A percentile compares a stretch with the other conserved stretches of the same genome.
phyloP scores from a whole-genome alignment of 140 eudicot species.

The Oenanthe javanica region DNA sequence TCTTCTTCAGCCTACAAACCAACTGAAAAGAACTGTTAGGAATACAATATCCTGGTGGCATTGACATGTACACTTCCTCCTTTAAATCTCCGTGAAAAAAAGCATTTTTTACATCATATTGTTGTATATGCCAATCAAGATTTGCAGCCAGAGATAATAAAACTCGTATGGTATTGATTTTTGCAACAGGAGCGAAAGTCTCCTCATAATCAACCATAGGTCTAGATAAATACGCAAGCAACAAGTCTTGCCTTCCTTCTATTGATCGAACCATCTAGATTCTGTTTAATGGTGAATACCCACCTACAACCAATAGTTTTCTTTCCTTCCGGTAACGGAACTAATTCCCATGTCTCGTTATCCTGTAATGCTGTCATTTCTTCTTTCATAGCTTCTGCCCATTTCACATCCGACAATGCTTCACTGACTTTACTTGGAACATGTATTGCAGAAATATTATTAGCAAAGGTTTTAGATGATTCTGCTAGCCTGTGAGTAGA shows the following conservation, averaged over 20 bases:
- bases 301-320: neutral
- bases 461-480: neutral
- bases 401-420: too few species aligned
- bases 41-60: neutral
- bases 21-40: neutral
- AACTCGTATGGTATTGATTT: neutral
- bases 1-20: neutral
- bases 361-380: too few species aligned
- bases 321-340: too few species aligned
- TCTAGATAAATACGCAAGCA: neutral
- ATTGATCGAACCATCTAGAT: neutral
- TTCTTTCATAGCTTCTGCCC: too few species aligned
- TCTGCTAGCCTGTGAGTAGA: constrained; percentile 1
- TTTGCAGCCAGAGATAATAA: neutral
- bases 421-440: too few species aligned
- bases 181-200: neutral
- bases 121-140: neutral
- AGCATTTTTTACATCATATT: neutral
- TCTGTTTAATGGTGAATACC: neutral
- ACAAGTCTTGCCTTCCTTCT: neutral
- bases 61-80: too few species aligned
- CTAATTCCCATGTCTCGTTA: too few species aligned
- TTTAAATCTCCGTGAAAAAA: neutral
- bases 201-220: constrained; percentile 1
- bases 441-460: too few species aligned